Conservation (phyloP, 148 eudicot species). For the Simmondsia chinensis region DNA sequence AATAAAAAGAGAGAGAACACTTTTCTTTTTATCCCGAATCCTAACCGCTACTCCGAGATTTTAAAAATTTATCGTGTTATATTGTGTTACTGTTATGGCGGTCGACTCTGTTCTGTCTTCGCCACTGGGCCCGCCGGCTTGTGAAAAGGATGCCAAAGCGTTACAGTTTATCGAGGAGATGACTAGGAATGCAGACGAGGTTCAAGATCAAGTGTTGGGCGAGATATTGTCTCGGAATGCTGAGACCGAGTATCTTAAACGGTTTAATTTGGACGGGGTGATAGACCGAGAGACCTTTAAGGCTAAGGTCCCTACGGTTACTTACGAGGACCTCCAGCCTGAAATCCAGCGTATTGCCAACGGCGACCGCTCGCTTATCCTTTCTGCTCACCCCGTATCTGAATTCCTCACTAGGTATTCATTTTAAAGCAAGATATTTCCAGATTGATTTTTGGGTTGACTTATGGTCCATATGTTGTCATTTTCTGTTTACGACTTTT, state of each 20-base stretch:
- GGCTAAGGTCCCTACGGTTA: constrained; percentile 46
- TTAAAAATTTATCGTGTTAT: background rate
- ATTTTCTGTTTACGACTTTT: too few species aligned
- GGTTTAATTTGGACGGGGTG: constrained; percentile 38
- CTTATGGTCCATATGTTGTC: too few species aligned
- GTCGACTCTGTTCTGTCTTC: constrained; percentile 52
- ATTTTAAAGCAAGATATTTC: too few species aligned
- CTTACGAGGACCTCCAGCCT: constrained; percentile 76
- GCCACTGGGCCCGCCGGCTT: constrained; percentile 63
- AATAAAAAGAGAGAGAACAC: too few species aligned
- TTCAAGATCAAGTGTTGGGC: constrained; percentile 48
- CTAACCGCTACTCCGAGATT: background rate
- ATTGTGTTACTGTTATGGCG: constrained; percentile 30
- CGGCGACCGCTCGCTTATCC: constrained; percentile 65
- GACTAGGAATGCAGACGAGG: constrained; percentile 63
- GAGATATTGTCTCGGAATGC: constrained; percentile 59
- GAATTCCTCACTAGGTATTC: constrained; percentile 94
- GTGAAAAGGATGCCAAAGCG: constrained; percentile 77
- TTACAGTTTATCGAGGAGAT: constrained; percentile 69
- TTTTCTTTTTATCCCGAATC: background rate
- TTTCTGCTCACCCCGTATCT: constrained; percentile 73
- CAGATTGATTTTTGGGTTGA: too few species aligned
- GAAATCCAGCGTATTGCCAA: constrained; percentile 76
- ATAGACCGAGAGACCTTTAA: constrained; percentile 57
- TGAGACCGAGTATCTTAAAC: constrained; percentile 49